These are phyloP conservation scores for Pseudocercospora cruenta DNA, from an alignment of 2,329 filamentous ascomycete species.

Conservation along the genomic window DNA sequence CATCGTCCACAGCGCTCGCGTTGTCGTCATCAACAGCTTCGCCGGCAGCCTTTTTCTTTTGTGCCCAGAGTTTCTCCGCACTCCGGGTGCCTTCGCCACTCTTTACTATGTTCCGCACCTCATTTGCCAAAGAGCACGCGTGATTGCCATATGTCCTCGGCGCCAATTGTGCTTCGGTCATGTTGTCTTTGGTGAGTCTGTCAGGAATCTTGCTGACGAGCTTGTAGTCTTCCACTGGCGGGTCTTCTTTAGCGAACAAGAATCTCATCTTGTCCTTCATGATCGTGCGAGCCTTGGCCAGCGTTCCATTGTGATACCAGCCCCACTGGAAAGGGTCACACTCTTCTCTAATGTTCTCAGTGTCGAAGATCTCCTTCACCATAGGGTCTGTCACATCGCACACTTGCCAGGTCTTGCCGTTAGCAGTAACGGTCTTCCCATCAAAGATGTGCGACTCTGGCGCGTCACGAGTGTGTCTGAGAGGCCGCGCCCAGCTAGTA, in stretches of 20 bases:
- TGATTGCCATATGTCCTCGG: constrained; percentile 13
- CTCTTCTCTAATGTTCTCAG: constrained; percentile 54
- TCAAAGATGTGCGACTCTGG: constrained; percentile 77
- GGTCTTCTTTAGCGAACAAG: constrained; percentile 42
- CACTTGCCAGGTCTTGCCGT: constrained; percentile 92
- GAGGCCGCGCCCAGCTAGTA: constrained; percentile 25
- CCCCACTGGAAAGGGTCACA: constrained; percentile 65
- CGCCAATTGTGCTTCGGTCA: constrained; percentile 19
- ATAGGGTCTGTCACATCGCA: constrained; percentile 88
- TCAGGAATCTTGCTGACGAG: constrained; percentile 28
- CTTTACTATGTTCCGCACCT: constrained; percentile 17
- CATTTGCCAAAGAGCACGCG: constrained; percentile 13
- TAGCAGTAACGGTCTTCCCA: constrained; percentile 71
- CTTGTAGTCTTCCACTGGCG: constrained; percentile 35
- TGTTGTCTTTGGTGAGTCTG: constrained; percentile 21
- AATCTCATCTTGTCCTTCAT: constrained; percentile 80
- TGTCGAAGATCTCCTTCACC: constrained; percentile 67
- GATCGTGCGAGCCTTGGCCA: constrained; percentile 81
- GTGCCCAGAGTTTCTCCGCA: constrained; percentile 10
- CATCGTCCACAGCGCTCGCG: constrained; percentile 17
- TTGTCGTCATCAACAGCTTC: constrained; percentile 20
- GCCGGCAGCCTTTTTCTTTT: constrained; percentile 19
- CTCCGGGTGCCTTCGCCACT: constrained; percentile 9
- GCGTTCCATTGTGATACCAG: constrained; percentile 81
- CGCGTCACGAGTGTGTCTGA: constrained; percentile 28